These are phyloP conservation scores for Metschnikowia cubensis DNA, from an alignment of 805 yeast species.

Conservation along the genomic window DNA sequence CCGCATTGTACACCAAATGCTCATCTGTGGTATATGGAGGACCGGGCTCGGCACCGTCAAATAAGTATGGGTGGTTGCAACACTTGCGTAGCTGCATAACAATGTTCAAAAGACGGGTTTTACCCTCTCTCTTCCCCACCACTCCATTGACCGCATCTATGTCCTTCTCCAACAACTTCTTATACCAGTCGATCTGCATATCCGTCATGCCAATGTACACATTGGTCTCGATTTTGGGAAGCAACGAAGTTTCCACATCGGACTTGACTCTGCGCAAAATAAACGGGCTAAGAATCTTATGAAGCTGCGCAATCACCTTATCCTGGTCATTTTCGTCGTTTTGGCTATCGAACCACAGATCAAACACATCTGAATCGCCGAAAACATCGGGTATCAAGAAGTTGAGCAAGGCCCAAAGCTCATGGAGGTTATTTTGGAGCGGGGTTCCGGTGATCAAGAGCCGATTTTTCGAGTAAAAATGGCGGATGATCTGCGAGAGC, in stretches of 20 bases:
- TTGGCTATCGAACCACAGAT: conserved; percentile 79
- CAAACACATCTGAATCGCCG: conserved; percentile 85
- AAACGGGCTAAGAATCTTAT: conserved; percentile 84
- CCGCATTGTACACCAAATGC: conserved; percentile 84
- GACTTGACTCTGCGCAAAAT: conserved; percentile 83
- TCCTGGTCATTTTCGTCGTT: conserved; percentile 50
- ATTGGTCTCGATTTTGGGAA: conserved; percentile 88
- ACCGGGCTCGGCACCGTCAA: conserved; percentile 99
- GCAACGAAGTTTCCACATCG: conserved; percentile 85
- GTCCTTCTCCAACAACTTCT: conserved; percentile 82
- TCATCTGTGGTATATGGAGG: conserved; percentile 97
- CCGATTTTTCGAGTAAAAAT: conserved; percentile 81
- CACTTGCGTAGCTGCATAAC: conserved; percentile 97
- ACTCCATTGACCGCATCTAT: conserved; percentile 96
- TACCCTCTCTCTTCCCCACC: conserved; percentile 89
- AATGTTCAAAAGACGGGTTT: conserved; percentile 83
- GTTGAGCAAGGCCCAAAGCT: conserved; percentile 91
- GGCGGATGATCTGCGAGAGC: conserved; percentile 84
- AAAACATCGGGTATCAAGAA: conserved; percentile 92
- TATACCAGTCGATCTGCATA: conserved; percentile 93
- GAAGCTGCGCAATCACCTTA: conserved; percentile 80
- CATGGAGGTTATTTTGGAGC: conserved; percentile 89
- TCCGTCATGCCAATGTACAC: conserved; percentile 92
- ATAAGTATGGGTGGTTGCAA: conserved; percentile 94
- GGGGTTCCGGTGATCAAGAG: conserved; percentile 95